A percentile compares a stretch with the other conserved stretches of the same genome.
Conservation (phyloP, 441 rosid species). For the California macrophylla region DNA sequence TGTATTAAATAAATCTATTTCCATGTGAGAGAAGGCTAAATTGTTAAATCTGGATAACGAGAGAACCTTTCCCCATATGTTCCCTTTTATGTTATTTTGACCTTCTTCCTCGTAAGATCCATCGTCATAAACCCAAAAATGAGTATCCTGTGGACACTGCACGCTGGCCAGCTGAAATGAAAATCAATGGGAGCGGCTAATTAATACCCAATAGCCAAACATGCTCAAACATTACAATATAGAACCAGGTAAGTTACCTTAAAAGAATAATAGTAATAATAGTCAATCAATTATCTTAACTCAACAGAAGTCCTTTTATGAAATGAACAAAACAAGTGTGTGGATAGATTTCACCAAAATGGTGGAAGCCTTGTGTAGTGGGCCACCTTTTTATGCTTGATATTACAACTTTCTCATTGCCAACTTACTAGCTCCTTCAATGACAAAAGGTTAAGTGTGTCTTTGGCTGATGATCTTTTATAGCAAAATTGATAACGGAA, state of each 20-base stretch:
- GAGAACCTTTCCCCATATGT: conserved; percentile 93
- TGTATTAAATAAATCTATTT: conserved; percentile 14
- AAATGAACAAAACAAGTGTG: background rate
- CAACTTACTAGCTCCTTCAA: background rate
- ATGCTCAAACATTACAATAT: background rate
- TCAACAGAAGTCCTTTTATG: background rate
- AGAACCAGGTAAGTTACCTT: background rate
- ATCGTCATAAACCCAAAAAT: conserved; percentile 97
- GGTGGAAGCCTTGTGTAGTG: background rate
- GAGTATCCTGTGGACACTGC: conserved; percentile 96
- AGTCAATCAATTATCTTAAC: background rate
- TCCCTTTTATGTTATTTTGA: conserved; percentile 91
- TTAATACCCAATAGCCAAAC: conserved; percentile 5
- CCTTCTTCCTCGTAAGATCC: conserved; percentile 99
- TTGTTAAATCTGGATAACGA: conserved; percentile 11
- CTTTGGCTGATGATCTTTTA: background rate
- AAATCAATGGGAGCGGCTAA: background rate
- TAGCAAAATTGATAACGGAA: background rate
- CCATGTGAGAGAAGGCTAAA: background rate
- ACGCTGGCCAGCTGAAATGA: conserved; percentile 75
- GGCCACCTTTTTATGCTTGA: background rate
- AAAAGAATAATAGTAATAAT: background rate
- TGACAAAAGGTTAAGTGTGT: background rate
- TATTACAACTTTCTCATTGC: background rate
- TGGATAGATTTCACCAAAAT: background rate